phyloP scores from a whole-genome alignment of 192 early-diverging fungal genomes.

The Rhizophagus clarus region DNA sequence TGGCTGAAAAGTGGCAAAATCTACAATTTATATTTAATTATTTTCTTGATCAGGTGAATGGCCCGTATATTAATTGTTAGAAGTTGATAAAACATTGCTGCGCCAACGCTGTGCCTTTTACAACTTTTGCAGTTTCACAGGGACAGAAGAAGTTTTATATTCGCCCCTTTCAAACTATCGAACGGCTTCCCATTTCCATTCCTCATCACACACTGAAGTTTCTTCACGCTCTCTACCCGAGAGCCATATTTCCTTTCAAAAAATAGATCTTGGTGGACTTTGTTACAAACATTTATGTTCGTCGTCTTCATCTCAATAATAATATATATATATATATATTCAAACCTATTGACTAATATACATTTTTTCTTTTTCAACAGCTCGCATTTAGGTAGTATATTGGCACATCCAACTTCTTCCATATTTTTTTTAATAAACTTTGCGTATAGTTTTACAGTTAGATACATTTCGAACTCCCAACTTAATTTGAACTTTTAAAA shows the following conservation, averaged over 20 bases:
- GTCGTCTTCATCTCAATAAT: slow-evolving; percentile 2
- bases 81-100: background rate
- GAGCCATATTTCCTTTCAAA: slow-evolving; percentile 8
- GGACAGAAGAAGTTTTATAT: background rate
- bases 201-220: background rate
- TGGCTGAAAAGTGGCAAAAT: too few species aligned
- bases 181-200: background rate
- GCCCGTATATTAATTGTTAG: too few species aligned
- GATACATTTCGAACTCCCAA: background rate
- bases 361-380: background rate
- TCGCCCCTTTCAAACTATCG: slow-evolving; percentile 8
- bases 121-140: background rate
- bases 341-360: background rate
- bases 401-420: background rate
- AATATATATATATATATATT: background rate
- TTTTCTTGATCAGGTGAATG: too few species aligned
- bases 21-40: too few species aligned
- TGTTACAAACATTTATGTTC: background rate
- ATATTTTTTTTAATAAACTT: background rate
- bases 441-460: background rate
- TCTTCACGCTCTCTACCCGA: background rate
- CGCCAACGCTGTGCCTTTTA: background rate
- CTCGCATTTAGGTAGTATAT: background rate
- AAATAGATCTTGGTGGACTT: background rate
- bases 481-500: background rate